Conservation (phyloP, 2,329 filamentous ascomycete genomes). For the Penicillium sp. region DNA sequence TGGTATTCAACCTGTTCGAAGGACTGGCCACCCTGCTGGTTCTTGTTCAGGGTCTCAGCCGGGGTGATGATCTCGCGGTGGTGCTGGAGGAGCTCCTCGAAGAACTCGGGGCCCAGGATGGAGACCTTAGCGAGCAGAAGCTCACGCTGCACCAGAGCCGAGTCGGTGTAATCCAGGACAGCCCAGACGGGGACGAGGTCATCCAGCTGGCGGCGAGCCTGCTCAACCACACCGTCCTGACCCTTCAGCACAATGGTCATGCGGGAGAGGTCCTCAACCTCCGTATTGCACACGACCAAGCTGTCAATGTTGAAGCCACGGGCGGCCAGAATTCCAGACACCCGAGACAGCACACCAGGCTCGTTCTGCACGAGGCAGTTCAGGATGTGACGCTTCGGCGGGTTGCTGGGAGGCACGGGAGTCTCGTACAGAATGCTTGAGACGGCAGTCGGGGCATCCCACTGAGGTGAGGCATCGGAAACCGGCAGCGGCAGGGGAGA, state of each 20-base stretch:
- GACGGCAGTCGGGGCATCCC: conserved; percentile 87
- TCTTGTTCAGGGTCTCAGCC: conserved; percentile 40
- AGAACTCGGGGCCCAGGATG: conserved; percentile 96
- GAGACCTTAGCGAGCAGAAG: conserved; percentile 94
- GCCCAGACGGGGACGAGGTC: conserved; percentile 98
- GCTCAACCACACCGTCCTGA: conserved; percentile 96
- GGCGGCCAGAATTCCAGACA: conserved; percentile 93
- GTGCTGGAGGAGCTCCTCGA: conserved; percentile 93
- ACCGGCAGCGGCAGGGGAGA: conserved; percentile 82
- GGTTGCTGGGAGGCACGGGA: conserved; percentile 77
- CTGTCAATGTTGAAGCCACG: conserved; percentile 99
- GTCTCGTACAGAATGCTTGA: conserved; percentile 99
- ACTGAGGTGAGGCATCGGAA: conserved; percentile 76
- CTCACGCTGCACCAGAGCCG: conserved; percentile 93
- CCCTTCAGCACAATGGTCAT: conserved; percentile 99
- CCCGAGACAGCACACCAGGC: conserved; percentile 92
- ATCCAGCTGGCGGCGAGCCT: conserved; percentile 91
- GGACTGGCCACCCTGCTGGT: conserved; percentile 17
- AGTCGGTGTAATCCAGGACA: conserved; percentile 91
- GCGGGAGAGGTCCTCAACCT: conserved; percentile 92
- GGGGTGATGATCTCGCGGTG: conserved; percentile 83
- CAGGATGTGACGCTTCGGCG: conserved; percentile 91
- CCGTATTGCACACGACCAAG: conserved; percentile 95
- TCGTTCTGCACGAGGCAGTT: conserved; percentile 99
- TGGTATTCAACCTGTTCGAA: conserved; percentile 70